Evolutionary conservation across 495 filamentous ascomycete genomes (phyloP), one percentile per base, ranked within the genome.

Genomic region (Penicillium subrubescens): DNA sequence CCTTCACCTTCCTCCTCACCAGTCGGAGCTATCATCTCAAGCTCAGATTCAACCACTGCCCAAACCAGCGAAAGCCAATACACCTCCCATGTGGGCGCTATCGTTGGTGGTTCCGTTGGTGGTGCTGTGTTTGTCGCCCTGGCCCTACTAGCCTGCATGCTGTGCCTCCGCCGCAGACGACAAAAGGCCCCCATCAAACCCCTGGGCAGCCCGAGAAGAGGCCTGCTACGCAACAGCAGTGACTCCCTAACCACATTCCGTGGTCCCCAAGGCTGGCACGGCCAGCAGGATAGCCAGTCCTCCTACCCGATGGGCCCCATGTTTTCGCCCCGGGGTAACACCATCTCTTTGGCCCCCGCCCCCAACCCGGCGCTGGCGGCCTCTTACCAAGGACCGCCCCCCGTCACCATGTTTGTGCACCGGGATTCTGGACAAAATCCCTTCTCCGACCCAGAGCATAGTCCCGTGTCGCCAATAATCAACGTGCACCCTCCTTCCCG

Each of bases 51-150:
- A 12, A 35, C 57, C 10, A 23, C 60, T 0, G 29, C 25, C 1
- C 53, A 46, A 12, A 21, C 53, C 8, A 41, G 2, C 4, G 5
- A 62, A 1, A 34, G 23, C 27, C 39, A 23, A 27, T 37, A 52
- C 15, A 31, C 19, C 21, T 23, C 56, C 14, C 64, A 29, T 11
- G 37, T 68, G 27, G 67, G 67, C 19, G 59, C 62, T 2, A 67
- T 80, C 19, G 67, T 76, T 12, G 77, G 74, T 5, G 67, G 69
- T 33, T 43, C 71, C 1, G 21, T 80, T 2, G 77, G 77, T 17
- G 73, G 63, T 25, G 39, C 69, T 14, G 73, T 62, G 11, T 61
- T 75, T 41, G 54, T 72, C 5, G 66, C 67, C 1, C 65, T 78
- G 12, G 56, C 62, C 2, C 29, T 75, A 6, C 50, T 73, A 2